These are phyloP conservation scores for Exobasidium cylindrosporum DNA, from an alignment of 1,284 basidiomycete species.

Conservation along the genomic window DNA sequence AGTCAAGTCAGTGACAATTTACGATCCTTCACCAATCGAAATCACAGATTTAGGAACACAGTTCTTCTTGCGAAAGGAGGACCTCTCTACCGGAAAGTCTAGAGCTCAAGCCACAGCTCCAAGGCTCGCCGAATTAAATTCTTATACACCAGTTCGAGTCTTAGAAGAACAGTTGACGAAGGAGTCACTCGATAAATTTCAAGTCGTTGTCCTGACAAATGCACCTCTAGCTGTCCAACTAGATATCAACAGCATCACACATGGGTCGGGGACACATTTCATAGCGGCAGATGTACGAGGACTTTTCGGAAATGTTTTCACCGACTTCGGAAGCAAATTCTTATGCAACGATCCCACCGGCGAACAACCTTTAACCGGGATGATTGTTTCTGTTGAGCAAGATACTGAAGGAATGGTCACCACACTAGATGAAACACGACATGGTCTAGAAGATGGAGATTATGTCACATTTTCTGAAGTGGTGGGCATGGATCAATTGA, in stretches of 20 bases:
- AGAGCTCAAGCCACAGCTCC: constrained; percentile 81
- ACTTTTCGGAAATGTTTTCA: constrained; percentile 93
- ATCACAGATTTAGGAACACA: constrained; percentile 86
- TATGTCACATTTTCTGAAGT: constrained; percentile 97
- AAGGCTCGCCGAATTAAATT: constrained; percentile 90
- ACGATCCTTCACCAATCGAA: constrained; percentile 83
- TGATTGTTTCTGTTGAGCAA: constrained; percentile 73
- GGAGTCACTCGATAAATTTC: constrained; percentile 40
- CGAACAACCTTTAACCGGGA: constrained; percentile 86
- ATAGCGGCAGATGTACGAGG: constrained; percentile 88
- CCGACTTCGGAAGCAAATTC: constrained; percentile 93
- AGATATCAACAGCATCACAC: constrained; percentile 81
- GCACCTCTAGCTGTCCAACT: constrained; percentile 76
- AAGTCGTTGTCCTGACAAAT: constrained; percentile 82
- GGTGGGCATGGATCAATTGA: constrained; percentile 88
- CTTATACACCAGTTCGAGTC: constrained; percentile 88
- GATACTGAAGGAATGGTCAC: constrained; percentile 84
- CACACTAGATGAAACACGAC: constrained; percentile 92
- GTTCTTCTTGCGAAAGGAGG: constrained; percentile 89
- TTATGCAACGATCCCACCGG: constrained; percentile 92
- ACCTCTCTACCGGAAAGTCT: constrained; percentile 60
- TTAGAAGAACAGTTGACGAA: constrained; percentile 49
- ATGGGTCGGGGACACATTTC: constrained; percentile 71
- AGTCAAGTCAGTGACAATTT: constrained; percentile 95
- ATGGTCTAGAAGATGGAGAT: constrained; percentile 96